Evolutionary conservation across 208 protist species (phyloP), one percentile per base, ranked within the genome.

Genomic region (Cochliopodium minus): DNA sequence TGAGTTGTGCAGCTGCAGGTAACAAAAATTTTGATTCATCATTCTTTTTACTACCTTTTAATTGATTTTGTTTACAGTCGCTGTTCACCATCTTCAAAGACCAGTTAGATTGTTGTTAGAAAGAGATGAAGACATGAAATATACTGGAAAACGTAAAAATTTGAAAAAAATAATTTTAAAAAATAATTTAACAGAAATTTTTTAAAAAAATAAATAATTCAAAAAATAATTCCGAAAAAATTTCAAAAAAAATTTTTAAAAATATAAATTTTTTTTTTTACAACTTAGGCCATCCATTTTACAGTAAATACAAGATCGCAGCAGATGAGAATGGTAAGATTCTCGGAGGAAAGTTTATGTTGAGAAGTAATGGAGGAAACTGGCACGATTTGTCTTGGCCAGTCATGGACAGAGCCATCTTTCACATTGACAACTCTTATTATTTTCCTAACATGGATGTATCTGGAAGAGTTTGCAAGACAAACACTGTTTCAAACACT

Each of bases 401-500:
- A 45, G 61, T 65, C 4, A 32, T 59, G 9, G 40, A 52, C 26
- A 2, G 56, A 17, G n/a, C 23, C n/a, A 0, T 58, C 0, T 65
- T 82, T 46, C 65, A 80, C 55, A 58, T 70, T 28, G 85, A 91
- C 45, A 84, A 79, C 62, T 30, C 36, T 1, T 91, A 91, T 69
- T 49, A 70, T 7, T 61, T 85, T 23, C 77, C 82, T 15, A 51
- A 82, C 47, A 13, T 83, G 17, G 32, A 39, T 2, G 65, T 70
- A 1, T n/a, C 22, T 15, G 77, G 74, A 5, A 40, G 53, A 10
- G 28, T 83, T 1, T 81, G 67, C 45, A 64, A 71, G 20, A 89
- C 85, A 13, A 79, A 91, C 64, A 32, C 65, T 26, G 64, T 75
- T 15, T 69, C 79, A 29, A 83, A 87, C 60, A 91, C 85, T 29